A percentile compares a stretch with the other conserved stretches of the same genome.
These are phyloP conservation scores for Sodiomyces alkalinus DNA, from an alignment of 2,329 filamentous ascomycete species.

Conservation along the genomic window DNA sequence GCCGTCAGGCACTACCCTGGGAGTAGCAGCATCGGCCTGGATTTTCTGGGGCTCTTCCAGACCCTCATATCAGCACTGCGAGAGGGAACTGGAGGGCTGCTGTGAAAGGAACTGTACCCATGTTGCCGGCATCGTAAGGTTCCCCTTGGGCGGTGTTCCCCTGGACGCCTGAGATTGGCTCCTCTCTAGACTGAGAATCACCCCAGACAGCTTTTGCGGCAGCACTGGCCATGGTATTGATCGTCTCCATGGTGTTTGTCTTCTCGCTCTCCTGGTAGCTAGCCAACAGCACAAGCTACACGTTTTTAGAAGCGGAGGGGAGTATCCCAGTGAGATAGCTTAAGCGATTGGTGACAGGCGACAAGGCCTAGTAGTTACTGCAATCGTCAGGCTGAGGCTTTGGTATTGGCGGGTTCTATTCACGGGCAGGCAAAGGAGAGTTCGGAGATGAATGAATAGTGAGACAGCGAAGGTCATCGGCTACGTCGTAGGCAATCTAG, in stretches of 20 bases:
- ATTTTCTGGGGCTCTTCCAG: conserved; percentile 3
- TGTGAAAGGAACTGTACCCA: conserved; percentile 24
- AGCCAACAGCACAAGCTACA: too few relatives aligned
- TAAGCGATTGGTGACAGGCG: too few relatives aligned
- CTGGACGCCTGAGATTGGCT: conserved; percentile 57
- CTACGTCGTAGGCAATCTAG: too few relatives aligned
- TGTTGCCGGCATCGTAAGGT: conserved; percentile 68
- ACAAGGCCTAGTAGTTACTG: too few relatives aligned
- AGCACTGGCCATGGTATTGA: conserved; percentile 35
- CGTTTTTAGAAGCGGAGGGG: too few relatives aligned
- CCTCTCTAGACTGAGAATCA: conserved; percentile 26
- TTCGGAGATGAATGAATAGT: too few relatives aligned
- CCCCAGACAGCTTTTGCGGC: conserved; percentile 28
- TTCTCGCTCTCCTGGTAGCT: too few relatives aligned
- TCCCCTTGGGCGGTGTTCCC: conserved; percentile 54
- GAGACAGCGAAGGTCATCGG: too few relatives aligned
- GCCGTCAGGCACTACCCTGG: not conserved
- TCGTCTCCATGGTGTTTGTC: conserved; percentile 41
- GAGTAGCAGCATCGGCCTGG: not conserved
- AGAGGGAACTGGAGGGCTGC: not conserved
- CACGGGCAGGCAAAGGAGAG: too few relatives aligned
- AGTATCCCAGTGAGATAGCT: too few relatives aligned
- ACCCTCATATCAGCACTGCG: not conserved
- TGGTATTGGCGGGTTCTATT: too few relatives aligned
- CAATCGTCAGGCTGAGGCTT: too few relatives aligned